Percentiles rank a stretch among this genome's conserved stretches.
Evolutionary conservation across 78 protist genomes (phyloP).

Genomic region (Dictyostelium capitatum): DNA sequence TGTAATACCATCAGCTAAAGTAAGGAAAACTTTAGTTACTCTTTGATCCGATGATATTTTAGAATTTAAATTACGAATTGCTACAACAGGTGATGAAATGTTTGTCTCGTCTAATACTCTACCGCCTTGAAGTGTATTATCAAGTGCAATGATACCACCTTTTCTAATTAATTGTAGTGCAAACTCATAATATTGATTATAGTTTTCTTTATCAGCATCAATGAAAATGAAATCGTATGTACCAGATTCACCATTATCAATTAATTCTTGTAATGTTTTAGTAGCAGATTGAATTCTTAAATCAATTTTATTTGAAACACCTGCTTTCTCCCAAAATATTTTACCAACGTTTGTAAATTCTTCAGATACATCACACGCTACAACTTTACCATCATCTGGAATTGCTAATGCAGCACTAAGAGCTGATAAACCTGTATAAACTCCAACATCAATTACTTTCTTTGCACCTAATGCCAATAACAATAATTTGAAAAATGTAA

Average conservation of each 20-base stretch:
- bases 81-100: neutral
- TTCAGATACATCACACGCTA: conserved; percentile 78
- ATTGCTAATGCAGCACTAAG: conserved; percentile 76
- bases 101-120: neutral
- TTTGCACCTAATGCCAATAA: conserved; percentile 60
- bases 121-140: conserved; percentile 78
- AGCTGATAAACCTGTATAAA: conserved; percentile 82
- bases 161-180: conserved; percentile 68
- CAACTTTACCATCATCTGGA: conserved; percentile 85
- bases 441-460: conserved; percentile 85
- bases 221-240: conserved; percentile 88
- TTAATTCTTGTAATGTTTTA: conserved; percentile 66
- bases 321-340: conserved; percentile 80
- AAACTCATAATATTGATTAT: conserved; percentile 83
- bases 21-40: conserved; percentile 40
- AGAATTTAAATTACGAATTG: conserved; percentile 68
- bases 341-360: conserved; percentile 74
- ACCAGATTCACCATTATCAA: conserved; percentile 61
- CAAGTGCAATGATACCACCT: conserved; percentile 88
- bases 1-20: conserved; percentile 87
- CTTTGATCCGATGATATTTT: conserved; percentile 61
- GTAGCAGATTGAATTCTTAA: conserved; percentile 83
- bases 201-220: conserved; percentile 90
- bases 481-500: conserved; percentile 29
- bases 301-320: conserved; percentile 82